Evolutionary conservation across 2,329 filamentous ascomycete species (phyloP).

Genomic region (Trichophyton schoenleinii): DNA sequence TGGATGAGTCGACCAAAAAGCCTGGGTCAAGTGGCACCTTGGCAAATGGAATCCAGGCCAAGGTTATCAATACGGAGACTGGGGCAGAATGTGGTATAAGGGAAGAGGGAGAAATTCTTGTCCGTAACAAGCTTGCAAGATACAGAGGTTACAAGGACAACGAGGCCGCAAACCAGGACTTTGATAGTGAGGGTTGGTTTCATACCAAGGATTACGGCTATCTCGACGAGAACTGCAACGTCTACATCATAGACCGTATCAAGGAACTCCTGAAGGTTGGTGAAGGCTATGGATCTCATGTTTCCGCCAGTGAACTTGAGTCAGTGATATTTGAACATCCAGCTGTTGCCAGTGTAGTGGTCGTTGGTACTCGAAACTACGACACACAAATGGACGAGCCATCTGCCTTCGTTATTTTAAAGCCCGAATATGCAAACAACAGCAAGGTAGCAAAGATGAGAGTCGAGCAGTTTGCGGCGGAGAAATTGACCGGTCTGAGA

Average conservation of each 20-base stretch:
- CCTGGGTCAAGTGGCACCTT: constrained; percentile 17
- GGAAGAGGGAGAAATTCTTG: constrained; percentile 16
- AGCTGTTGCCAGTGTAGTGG: constrained; percentile 47
- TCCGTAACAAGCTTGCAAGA: constrained; percentile 14
- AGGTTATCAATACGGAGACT: constrained; percentile 14
- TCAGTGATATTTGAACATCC: constrained; percentile 39
- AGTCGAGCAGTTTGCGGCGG: constrained; percentile 8
- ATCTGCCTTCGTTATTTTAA: constrained; percentile 13
- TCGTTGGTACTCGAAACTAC: constrained; percentile 49
- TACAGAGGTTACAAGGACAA: constrained; percentile 52
- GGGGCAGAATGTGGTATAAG: constrained; percentile 12
- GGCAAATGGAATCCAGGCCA: constrained; percentile 3
- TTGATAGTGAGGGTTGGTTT: constrained; percentile 63
- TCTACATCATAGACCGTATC: constrained; percentile 77
- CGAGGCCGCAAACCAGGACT: constrained; percentile 41
- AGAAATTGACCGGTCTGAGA: constrained; percentile 10
- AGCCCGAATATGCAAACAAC: constrained; percentile 7
- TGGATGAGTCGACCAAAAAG: constrained; percentile 12
- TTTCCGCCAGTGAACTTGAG: constrained; percentile 54
- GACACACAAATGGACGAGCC: constrained; percentile 44
- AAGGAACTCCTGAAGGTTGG: constrained; percentile 50
- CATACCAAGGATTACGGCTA: constrained; percentile 79
- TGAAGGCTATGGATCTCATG: constrained; percentile 53
- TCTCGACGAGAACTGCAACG: constrained; percentile 62
- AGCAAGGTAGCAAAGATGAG: constrained; percentile 2